Percentiles rank a stretch among this genome's conserved stretches.
Conservation (phyloP, 768 basidiomycete genomes). For the Mycena filopes region DNA sequence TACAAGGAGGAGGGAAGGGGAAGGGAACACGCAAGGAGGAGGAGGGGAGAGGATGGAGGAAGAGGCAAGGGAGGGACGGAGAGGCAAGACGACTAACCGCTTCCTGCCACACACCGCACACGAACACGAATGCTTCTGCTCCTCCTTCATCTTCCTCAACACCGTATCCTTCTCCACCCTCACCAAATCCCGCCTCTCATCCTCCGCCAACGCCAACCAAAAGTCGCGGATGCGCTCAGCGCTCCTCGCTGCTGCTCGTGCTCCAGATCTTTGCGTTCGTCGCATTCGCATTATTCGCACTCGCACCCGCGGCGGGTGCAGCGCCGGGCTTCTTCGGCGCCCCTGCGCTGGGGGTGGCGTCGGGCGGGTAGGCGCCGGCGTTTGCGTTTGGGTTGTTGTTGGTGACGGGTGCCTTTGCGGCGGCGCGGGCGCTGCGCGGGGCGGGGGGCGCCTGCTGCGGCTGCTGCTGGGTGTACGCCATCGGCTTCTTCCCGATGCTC, state of each 20-base stretch:
- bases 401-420: constrained; percentile 58
- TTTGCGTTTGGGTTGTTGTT: constrained; percentile 42
- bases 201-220: constrained; percentile 94
- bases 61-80: constrained; percentile 33
- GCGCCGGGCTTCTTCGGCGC: constrained; percentile 24
- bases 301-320: constrained; percentile 23
- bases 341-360: constrained; percentile 56
- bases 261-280: constrained; percentile 92
- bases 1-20: constrained; percentile 29
- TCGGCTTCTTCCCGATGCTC: constrained; percentile 93
- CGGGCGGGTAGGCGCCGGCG: constrained; percentile 42
- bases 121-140: constrained; percentile 95
- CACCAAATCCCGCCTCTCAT: constrained; percentile 91
- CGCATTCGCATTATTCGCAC: no score
- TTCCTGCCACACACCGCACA: constrained; percentile 98
- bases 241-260: constrained; percentile 90
- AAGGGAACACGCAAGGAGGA: constrained; percentile 31
- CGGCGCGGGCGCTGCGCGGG: constrained; percentile 57
- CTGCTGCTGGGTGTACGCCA: constrained; percentile 77
- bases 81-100: constrained; percentile 69
- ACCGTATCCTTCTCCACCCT: constrained; percentile 99
- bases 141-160: constrained; percentile 98
- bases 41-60: constrained; percentile 35
- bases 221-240: constrained; percentile 98
- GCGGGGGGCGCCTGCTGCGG: constrained; percentile 48